phyloP scores from a whole-genome alignment of 345 rosid species.

The Salix exigua region DNA sequence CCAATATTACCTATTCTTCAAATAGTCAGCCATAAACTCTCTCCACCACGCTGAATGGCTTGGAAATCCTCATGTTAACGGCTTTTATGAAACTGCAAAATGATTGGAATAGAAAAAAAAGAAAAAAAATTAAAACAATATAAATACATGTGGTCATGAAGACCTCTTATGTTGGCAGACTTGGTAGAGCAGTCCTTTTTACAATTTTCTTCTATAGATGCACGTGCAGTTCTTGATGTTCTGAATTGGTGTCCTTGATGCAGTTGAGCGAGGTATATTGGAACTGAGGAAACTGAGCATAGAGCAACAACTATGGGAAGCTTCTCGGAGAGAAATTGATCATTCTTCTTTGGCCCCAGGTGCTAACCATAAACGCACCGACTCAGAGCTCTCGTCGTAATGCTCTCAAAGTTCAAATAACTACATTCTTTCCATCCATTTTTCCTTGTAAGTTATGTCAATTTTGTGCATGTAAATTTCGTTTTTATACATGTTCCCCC shows the following conservation, averaged over 20 bases:
- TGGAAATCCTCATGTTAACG: background rate
- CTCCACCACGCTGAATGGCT: background rate
- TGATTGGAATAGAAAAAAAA: background rate
- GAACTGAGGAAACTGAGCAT: conserved; percentile 85
- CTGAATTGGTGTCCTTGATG: background rate
- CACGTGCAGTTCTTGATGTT: background rate
- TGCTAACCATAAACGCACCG: conserved; percentile 26
- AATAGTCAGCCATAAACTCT: background rate
- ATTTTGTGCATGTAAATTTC: background rate
- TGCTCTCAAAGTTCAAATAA: background rate
- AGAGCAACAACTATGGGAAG: conserved; percentile 90
- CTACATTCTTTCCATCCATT: background rate
- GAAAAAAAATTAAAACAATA: background rate
- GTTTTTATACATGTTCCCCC: background rate
- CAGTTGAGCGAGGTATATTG: conserved; percentile 74
- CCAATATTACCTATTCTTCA: background rate
- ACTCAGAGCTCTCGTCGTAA: conserved; percentile 24
- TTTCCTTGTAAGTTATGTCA: background rate
- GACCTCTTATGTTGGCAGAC: background rate
- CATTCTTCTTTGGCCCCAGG: conserved; percentile 22
- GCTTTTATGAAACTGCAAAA: background rate
- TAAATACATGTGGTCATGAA: background rate
- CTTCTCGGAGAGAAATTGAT: conserved; percentile 63
- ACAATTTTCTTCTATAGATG: background rate
- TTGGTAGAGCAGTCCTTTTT: background rate